Base-by-base conservation (phyloP, 1,284 basidiomycete species). In the Fomitopsis pinicola region DNA sequence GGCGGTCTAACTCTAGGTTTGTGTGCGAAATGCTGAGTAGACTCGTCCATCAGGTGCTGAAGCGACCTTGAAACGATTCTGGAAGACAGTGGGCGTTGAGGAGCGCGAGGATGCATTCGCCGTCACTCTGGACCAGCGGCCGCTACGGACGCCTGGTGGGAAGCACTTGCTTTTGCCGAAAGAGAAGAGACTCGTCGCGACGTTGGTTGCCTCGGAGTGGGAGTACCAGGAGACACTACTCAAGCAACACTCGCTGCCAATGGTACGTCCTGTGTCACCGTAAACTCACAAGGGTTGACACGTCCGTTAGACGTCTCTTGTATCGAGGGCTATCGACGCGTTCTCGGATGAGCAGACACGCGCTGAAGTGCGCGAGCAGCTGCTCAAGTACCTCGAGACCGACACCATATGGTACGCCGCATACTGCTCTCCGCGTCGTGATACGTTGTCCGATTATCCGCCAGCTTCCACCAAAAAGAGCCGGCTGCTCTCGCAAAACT, bases 171-270 rank as follows among this genome's bases (percentile, higher is more conserved):
- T 87, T 30, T 71, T 99, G 17, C 95, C 95, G 0, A 74, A 77
- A 42, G 79, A 86, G 61, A 91, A 93, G 67, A 76, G 80, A 52
- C 73, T 97, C 38, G 80, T 92, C 19, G 95, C 97, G 1, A 81
- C 91, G 1, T 81, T 98, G 60, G 89, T 99, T 66, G 96, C 95
- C 10, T 85, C 91, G 62, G 97, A 99, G 78, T 99, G 97, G 97
- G 94, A 97, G 72, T 93, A 92, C 71, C 97, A 98, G 78, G 87
- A 89, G 61, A 86, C 81, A 26, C 72, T 95, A 1, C 72, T 98
- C 65, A 98, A 97, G 75, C 92, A 92, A 36, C 94, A 97, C 73
- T 89, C 95, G 0, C 77, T 99, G 33, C 96, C 97, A 5, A 85
- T 98, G 81, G 96, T 97, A 68, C 65, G 85, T 75, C 7, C 48